These are phyloP conservation scores for Oldenlandia corymbosa DNA, from an alignment of 257 asterid species.

Conservation along the genomic window DNA sequence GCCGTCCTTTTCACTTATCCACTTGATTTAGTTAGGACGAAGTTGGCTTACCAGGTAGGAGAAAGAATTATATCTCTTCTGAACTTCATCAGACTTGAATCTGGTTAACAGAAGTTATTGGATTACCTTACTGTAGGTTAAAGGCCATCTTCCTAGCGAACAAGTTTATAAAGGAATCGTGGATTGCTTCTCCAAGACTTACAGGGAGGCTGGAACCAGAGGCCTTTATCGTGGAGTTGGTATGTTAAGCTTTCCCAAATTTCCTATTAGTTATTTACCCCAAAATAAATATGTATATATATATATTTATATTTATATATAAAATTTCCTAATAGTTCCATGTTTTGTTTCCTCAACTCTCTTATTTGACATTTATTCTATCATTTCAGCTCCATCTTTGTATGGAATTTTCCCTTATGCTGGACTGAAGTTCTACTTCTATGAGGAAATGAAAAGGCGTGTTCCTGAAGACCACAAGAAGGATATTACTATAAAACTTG, in stretches of 20 bases:
- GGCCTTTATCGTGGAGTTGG: slow-evolving; percentile 95
- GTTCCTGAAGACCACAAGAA: slow-evolving; percentile 69
- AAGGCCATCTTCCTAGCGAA: slow-evolving; percentile 37
- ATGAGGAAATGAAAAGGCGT: slow-evolving; percentile 83
- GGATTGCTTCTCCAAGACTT: slow-evolving; percentile 82
- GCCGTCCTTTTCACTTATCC: slow-evolving; percentile 94
- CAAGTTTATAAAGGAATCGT: slow-evolving; percentile 62
- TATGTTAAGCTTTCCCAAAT: slow-evolving; percentile 25
- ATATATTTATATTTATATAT: no score
- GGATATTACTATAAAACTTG: slow-evolving; percentile 69
- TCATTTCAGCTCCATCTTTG: slow-evolving; percentile 73
- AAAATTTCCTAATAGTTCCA: background rate
- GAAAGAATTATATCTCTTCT: slow-evolving; percentile 3
- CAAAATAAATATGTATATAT: no score
- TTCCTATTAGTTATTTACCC: no score
- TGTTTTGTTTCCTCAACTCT: slow-evolving; percentile 10
- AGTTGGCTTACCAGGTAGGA: slow-evolving; percentile 83
- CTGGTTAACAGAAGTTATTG: slow-evolving; percentile 51
- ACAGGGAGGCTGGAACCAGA: slow-evolving; percentile 65
- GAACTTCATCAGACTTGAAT: slow-evolving; percentile 5
- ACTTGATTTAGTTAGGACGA: slow-evolving; percentile 90
- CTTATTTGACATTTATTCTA: slow-evolving; percentile 9
- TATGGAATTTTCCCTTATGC: slow-evolving; percentile 94
- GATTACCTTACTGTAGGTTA: slow-evolving; percentile 38
- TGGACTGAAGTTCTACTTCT: slow-evolving; percentile 86